phyloP scores from a whole-genome alignment of 345 rosid species.

The Turnera subulata region DNA sequence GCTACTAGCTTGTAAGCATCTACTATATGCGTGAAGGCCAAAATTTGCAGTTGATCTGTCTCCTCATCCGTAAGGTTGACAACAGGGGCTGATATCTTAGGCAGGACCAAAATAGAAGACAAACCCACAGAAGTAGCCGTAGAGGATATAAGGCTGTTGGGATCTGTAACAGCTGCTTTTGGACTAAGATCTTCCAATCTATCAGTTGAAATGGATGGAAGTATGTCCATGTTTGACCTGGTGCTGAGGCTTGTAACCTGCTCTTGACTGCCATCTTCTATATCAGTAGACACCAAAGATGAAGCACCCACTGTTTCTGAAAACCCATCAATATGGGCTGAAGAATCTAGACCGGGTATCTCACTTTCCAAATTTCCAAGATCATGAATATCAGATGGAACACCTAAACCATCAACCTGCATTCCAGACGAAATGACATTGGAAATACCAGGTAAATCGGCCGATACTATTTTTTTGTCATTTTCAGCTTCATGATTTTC shows the following conservation, averaged over 20 bases:
- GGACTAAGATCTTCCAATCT: slow-evolving; percentile 86
- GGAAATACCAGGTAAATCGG: slow-evolving; percentile 45
- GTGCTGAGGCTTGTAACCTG: slow-evolving; percentile 50
- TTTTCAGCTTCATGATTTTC: slow-evolving; percentile 42
- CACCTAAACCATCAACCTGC: slow-evolving; percentile 26
- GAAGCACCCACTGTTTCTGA: slow-evolving; percentile 56
- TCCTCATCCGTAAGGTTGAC: slow-evolving; percentile 66
- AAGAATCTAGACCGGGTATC: slow-evolving; percentile 82
- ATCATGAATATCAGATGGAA: slow-evolving; percentile 41
- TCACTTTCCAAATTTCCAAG: slow-evolving; percentile 48
- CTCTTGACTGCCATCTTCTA: slow-evolving; percentile 58
- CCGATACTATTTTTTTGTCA: slow-evolving; percentile 23
- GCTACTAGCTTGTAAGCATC: slow-evolving; percentile 80
- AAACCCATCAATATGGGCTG: slow-evolving; percentile 45
- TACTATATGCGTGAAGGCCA: slow-evolving; percentile 60
- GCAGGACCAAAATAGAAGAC: slow-evolving; percentile 48
- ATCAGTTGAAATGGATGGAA: slow-evolving; percentile 66
- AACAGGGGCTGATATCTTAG: slow-evolving; percentile 92
- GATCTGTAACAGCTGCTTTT: slow-evolving; percentile 46
- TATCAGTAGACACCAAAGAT: slow-evolving; percentile 47
- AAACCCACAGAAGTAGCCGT: slow-evolving; percentile 52
- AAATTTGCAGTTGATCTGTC: slow-evolving; percentile 74
- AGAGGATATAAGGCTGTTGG: slow-evolving; percentile 49
- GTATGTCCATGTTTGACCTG: slow-evolving; percentile 40
- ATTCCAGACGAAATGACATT: slow-evolving; percentile 35